phyloP scores from a whole-genome alignment of 1,284 basidiomycete species.

The Puccinia brachypodii region DNA sequence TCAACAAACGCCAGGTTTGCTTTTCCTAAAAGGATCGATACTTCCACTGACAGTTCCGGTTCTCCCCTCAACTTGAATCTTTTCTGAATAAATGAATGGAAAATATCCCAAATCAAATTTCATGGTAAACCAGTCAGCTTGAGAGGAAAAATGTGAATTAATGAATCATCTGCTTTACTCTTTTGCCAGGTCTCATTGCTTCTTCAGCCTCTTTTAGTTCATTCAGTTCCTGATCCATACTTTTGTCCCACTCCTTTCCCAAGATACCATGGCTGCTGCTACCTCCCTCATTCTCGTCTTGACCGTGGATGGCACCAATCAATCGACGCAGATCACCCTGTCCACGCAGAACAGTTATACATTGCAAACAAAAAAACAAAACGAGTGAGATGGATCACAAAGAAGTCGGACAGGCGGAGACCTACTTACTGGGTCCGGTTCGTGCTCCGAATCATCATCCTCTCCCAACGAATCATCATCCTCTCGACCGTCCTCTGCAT shows the following conservation, averaged over 20 bases:
- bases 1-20: conserved; percentile 86
- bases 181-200: conserved; percentile 68
- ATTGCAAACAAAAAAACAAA: neutral
- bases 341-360: neutral
- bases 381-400: neutral
- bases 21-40: conserved; percentile 74
- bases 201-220: conserved; percentile 60
- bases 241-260: conserved; percentile 66
- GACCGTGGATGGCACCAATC: conserved; percentile 35
- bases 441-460: conserved; percentile 29
- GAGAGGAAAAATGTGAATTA: conserved; percentile 59
- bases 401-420: neutral
- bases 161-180: conserved; percentile 65
- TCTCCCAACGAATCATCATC: conserved; percentile 9
- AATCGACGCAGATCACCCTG: conserved; percentile 34
- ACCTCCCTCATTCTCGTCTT: neutral
- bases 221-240: conserved; percentile 63
- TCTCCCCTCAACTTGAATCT: conserved; percentile 59
- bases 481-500: conserved; percentile 4
- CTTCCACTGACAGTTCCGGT: conserved; percentile 75
- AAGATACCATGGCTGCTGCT: conserved; percentile 59
- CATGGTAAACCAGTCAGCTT: conserved; percentile 40
- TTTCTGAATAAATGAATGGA: conserved; percentile 51
- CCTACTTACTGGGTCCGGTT: conserved; percentile 17
- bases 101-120: conserved; percentile 46